These are phyloP conservation scores for Aspergillus kassunensis DNA, from an alignment of 495 filamentous ascomycete genomes.

Conservation along the genomic window DNA sequence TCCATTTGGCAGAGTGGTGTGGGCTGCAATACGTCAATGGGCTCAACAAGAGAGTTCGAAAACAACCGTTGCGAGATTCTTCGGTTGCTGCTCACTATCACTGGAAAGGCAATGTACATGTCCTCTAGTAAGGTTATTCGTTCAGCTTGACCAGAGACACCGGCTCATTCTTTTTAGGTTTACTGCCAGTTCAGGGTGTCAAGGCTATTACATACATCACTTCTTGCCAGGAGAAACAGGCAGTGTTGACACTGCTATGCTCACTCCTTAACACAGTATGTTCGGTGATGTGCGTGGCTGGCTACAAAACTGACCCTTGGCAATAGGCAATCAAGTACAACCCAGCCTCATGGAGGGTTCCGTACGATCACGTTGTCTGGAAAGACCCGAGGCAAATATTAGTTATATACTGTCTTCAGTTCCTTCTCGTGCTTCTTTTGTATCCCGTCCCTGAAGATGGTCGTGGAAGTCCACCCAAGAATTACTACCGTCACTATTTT, in stretches of 20 bases:
- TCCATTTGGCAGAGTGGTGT: constrained; percentile 98
- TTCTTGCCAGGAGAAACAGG: constrained; percentile 84
- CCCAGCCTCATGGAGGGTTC: constrained; percentile 88
- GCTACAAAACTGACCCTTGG: neutral
- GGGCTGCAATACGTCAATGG: constrained; percentile 85
- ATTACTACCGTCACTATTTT: constrained; percentile 88
- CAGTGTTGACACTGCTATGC: constrained; percentile 83
- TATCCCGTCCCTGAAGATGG: constrained; percentile 86
- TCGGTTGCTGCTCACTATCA: constrained; percentile 78
- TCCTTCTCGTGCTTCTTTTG: constrained; percentile 80
- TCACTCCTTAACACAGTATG: constrained; percentile 94
- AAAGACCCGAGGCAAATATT: constrained; percentile 90
- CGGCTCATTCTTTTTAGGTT: constrained; percentile 37
- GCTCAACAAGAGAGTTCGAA: constrained; percentile 84
- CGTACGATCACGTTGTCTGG: constrained; percentile 90
- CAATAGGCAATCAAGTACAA: constrained; percentile 90
- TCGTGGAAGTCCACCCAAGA: constrained; percentile 63
- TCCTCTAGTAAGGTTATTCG: constrained; percentile 57
- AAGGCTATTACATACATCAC: constrained; percentile 86
- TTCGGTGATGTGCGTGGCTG: neutral
- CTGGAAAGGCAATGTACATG: constrained; percentile 90
- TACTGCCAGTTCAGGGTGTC: constrained; percentile 80
- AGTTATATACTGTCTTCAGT: constrained; percentile 86
- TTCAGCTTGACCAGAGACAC: neutral
- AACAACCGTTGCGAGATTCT: constrained; percentile 88